A percentile compares a stretch with the other conserved stretches of the same genome.
phyloP scores from a whole-genome alignment of 441 rosid species.

The Macaranga tanarius region DNA sequence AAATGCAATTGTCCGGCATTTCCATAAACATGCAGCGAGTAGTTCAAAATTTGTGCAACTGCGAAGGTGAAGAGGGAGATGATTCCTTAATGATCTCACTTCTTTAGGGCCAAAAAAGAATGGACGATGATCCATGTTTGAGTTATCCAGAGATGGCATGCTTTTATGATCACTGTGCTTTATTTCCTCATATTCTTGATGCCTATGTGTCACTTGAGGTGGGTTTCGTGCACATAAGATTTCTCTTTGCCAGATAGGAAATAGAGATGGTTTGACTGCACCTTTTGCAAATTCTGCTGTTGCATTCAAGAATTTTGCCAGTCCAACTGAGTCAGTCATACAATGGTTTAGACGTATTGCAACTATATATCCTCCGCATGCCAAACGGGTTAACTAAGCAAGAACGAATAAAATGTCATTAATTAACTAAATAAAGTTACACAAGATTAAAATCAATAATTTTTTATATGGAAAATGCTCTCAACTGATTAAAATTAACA shows the following conservation, averaged over 20 bases:
- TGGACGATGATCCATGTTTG: neutral
- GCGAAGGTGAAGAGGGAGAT: neutral
- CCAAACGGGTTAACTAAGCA: conserved; percentile 19
- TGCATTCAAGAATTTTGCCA: conserved; percentile 13
- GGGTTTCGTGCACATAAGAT: conserved; percentile 19
- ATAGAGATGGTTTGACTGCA: neutral
- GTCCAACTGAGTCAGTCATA: conserved; percentile 2
- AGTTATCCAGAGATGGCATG: neutral
- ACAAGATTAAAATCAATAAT: too few relatives aligned
- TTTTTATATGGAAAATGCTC: too few relatives aligned
- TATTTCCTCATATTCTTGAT: conserved; percentile 9
- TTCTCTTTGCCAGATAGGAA: conserved; percentile 21
- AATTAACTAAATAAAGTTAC: too few relatives aligned
- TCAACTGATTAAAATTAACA: too few relatives aligned
- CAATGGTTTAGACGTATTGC: conserved; percentile 21
- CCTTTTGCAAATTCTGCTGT: conserved; percentile 9
- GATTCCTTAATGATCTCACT: neutral
- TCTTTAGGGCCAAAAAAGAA: conserved; percentile 12
- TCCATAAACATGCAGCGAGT: conserved; percentile 14
- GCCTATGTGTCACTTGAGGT: neutral
- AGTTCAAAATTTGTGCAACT: conserved; percentile 1
- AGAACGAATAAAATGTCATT: neutral
- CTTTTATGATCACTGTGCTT: neutral
- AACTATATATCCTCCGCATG: conserved; percentile 18
- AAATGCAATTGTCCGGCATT: conserved; percentile 16